Conservation (phyloP, 352 stramenopile species). For the Pelagophyceae sp. region DNA sequence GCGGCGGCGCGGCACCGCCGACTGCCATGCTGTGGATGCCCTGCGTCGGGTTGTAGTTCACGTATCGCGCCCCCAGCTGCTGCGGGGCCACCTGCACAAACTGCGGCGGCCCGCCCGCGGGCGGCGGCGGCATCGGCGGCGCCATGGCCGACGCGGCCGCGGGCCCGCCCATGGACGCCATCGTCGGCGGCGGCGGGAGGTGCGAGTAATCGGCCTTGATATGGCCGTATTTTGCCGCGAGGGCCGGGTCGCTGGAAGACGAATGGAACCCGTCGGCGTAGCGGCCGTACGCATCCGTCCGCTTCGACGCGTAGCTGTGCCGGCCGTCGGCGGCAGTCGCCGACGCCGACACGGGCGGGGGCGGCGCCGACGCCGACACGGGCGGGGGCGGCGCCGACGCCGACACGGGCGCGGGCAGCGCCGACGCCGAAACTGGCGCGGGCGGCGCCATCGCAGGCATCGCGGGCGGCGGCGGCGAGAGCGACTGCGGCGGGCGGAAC, state of each 20-base stretch:
- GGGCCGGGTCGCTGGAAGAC: not conserved
- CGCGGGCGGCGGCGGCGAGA: not conserved
- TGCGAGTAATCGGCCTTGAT: constrained; percentile 3
- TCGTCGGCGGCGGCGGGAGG: constrained; percentile 14
- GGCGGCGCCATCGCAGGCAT: not conserved
- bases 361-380: not conserved
- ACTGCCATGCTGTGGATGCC: not conserved
- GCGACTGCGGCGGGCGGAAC: not conserved
- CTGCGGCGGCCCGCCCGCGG: no score
- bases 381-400: constrained; percentile 2
- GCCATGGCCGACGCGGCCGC: not conserved
- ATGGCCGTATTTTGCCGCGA: constrained; percentile 14
- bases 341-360: not conserved
- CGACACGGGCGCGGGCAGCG: not conserved
- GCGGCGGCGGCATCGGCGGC: no score
- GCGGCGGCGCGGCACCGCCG: no score
- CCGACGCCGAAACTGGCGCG: not conserved
- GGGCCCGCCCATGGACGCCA: not conserved
- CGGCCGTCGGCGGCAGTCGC: not conserved
- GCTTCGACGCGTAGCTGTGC: not conserved
- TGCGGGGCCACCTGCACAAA: no score
- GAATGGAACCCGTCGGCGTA: constrained; percentile 21
- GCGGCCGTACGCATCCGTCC: constrained; percentile 2
- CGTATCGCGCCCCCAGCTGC: not conserved
- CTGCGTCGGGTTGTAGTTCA: not conserved